Base-by-base conservation (phyloP, 176 grass and related monocot species). In the Pontederia crassipes region DNA sequence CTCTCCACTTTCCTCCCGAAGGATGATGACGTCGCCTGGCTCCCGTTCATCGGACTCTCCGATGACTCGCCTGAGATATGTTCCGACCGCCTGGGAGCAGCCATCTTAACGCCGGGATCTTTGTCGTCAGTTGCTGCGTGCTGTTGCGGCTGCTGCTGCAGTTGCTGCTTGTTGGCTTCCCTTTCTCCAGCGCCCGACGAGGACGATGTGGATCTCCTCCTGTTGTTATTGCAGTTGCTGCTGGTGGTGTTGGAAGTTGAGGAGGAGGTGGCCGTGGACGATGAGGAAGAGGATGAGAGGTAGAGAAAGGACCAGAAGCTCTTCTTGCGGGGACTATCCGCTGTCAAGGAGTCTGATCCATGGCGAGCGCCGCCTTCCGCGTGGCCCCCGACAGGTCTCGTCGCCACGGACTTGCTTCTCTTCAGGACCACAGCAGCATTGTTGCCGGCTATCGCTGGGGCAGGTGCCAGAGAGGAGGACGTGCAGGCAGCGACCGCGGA, bases 271-370 rank as follows among this genome's bases (percentile, higher is more conserved):
- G 61, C 13, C 10, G 55, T 61, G 4, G 68, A 63, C 10, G 86
- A 86, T 47, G 77, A 80, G 0, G 82, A 56, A 4, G 81, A 69
- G 12, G 84, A 74, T 0, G 83, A 72, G 46, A 85, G 75, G 79
- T 92, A 85, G 67, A 98, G 79, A 79, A 98, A 93, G 13, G 94
- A 98, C 94, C 94, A 98, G 18, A 98, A 98, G 77, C 94, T 89
- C 85, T 98, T 98, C 82, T 98, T 98, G 26, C 85, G 64, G 10
- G 94, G 85, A 68, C 85, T 89, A 35, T 98, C 82, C 7, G 66
- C 54, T 52, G 88, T 61, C 62, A 78, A 29, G 35, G 66, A 35
- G 8, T 69, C 28, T 48, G 54, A 20, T 27, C 57, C 59, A 45
- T 46, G 11, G 32, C 15, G 15, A 18, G 9, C 49, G 0, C 29